Evolutionary conservation across 2,329 filamentous ascomycete species (phyloP).

Genomic region (Arachnomyces sp.): DNA sequence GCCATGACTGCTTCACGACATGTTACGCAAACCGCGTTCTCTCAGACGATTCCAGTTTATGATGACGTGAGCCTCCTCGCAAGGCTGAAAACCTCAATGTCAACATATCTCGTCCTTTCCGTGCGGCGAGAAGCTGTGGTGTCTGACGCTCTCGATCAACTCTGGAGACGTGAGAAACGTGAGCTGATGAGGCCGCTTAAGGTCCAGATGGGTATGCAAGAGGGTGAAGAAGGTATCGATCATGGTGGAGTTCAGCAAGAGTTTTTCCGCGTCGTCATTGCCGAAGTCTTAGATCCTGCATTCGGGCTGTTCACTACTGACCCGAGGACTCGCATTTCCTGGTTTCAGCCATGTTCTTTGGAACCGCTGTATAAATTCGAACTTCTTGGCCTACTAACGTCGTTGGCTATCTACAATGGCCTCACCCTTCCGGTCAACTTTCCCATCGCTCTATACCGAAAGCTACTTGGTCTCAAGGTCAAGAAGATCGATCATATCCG

Average conservation of each 20-base stretch:
- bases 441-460: conserved; percentile 73
- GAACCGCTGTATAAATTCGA: conserved; percentile 88
- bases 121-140: conserved; percentile 61
- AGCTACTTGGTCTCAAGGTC: conserved; percentile 62
- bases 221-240: conserved; percentile 82
- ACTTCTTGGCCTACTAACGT: conserved; percentile 77
- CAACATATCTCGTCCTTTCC: conserved; percentile 62
- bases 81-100: conserved; percentile 57
- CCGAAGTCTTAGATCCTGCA: conserved; percentile 66
- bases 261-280: conserved; percentile 79
- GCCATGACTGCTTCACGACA: conserved; percentile 44
- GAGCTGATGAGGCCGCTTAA: conserved; percentile 82
- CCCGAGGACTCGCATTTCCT: conserved; percentile 65
- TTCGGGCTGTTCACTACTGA: conserved; percentile 75
- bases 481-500: conserved; percentile 65
- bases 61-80: conserved; percentile 56
- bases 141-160: conserved; percentile 69
- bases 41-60: conserved; percentile 35
- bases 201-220: conserved; percentile 72
- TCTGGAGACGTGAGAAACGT: conserved; percentile 76
- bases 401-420: conserved; percentile 85
- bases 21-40: conserved; percentile 37
- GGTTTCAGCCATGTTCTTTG: conserved; percentile 75
- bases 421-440: conserved; percentile 86
- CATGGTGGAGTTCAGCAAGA: conserved; percentile 94